These are phyloP conservation scores for Agastache rugosa DNA, from an alignment of 257 asterid genomes.

Conservation along the genomic window DNA sequence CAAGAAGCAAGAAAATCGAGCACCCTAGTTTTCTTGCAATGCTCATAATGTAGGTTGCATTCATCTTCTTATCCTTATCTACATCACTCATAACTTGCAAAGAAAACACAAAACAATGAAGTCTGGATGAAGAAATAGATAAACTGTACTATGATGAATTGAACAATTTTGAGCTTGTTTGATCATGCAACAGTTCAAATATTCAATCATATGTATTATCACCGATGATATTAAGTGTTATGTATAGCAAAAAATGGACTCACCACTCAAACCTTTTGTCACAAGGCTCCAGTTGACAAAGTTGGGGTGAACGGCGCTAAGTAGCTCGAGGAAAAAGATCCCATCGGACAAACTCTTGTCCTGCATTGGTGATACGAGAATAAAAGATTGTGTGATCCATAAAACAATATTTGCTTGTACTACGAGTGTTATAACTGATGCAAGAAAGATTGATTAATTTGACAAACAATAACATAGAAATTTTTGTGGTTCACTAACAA, in stretches of 20 bases:
- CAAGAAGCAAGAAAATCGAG: slow-evolving; percentile 90
- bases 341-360: slow-evolving; percentile 89
- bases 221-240: no score
- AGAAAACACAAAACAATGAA: not conserved
- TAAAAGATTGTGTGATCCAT: not conserved
- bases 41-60: slow-evolving; percentile 89
- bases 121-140: not conserved
- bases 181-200: not conserved
- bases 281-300: slow-evolving; percentile 98
- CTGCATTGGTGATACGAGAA: slow-evolving; percentile 46
- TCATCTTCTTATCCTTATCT: slow-evolving; percentile 94
- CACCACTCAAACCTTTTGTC: slow-evolving; percentile 84
- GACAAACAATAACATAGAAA: no score
- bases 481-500: no score
- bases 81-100: slow-evolving; percentile 25
- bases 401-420: no score
- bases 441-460: no score
- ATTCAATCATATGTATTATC: not conserved
- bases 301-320: slow-evolving; percentile 88
- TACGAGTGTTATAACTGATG: no score
- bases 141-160: not conserved
- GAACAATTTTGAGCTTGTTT: no score
- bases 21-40: slow-evolving; percentile 99
- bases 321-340: slow-evolving; percentile 86
- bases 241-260: slow-evolving; percentile 3